Evolutionary conservation across 2,329 filamentous ascomycete genomes (phyloP).

Genomic region (Phaeophleospora eucalypticola): DNA sequence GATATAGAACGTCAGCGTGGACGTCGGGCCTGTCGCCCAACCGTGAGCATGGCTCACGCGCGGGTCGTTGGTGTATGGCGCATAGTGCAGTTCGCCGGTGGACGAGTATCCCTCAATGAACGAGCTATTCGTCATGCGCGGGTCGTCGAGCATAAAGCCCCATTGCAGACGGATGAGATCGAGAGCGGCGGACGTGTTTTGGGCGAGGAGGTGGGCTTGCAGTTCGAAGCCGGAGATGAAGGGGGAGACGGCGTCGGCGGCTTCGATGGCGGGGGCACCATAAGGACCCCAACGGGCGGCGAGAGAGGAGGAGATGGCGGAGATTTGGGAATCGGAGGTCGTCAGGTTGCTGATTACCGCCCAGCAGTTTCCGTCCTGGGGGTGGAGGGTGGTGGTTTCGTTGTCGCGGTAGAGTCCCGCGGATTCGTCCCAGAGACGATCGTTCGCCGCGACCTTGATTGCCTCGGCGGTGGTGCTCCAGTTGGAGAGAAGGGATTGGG

Average conservation of each 20-base stretch:
- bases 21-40: slow-evolving; percentile 50
- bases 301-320: slow-evolving; percentile 34
- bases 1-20: slow-evolving; percentile 42
- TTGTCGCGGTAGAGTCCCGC: slow-evolving; percentile 35
- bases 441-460: slow-evolving; percentile 51
- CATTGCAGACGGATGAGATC: slow-evolving; percentile 47
- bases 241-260: slow-evolving; percentile 45
- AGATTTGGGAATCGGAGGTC: slow-evolving; percentile 26
- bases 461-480: slow-evolving; percentile 37
- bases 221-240: slow-evolving; percentile 49
- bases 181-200: slow-evolving; percentile 38
- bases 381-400: slow-evolving; percentile 42
- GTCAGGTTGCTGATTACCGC: slow-evolving; percentile 40
- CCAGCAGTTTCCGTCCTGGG: slow-evolving; percentile 45
- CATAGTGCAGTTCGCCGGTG: slow-evolving; percentile 46
- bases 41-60: slow-evolving; percentile 49
- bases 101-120: slow-evolving; percentile 51
- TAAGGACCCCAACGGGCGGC: slow-evolving; percentile 38
- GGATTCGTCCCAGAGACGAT: slow-evolving; percentile 25
- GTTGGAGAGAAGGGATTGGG: slow-evolving; percentile 36
- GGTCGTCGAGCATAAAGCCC: slow-evolving; percentile 53
- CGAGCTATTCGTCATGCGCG: slow-evolving; percentile 51
- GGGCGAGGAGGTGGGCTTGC: slow-evolving; percentile 42
- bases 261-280: slow-evolving; percentile 47
- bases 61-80: slow-evolving; percentile 47